Evolutionary conservation across 495 filamentous ascomycete species (phyloP), one percentile per base, ranked within the genome.

Genomic region (Penicillium nucicola): DNA sequence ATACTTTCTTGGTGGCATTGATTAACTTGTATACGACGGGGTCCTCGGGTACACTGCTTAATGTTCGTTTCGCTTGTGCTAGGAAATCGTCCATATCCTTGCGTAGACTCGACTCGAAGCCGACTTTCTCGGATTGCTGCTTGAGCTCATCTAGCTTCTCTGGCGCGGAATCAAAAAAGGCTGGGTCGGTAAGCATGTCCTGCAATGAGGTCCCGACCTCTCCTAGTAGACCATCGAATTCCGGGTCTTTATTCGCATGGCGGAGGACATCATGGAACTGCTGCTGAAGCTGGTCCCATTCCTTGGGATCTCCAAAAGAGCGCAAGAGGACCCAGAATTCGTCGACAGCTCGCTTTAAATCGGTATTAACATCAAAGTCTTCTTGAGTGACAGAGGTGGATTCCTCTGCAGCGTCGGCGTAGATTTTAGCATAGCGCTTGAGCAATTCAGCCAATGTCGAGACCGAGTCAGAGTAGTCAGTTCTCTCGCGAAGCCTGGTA

Each of bases 381-480:
- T 88, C 81, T 47, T 87, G 77, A 1, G 84, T 77, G 2, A 82
- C 71, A 15, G 77, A 72, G 8, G 84, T 69, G 0, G 87, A 78
- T 19, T 87, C 72, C 37, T 85, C 79, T 3, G 81, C 79, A 3
- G 84, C 86, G 48, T 79, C 82, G 4, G 89, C 85, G 63, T 96
- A 96, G 11, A 84, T 69, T 53, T 82, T 76, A 22, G 84, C 86
- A 60, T 96, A 96, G 30, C 84, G 81, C 58, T 89, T 83, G 37
- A 96, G 75, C 37, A 97, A 74, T 3, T 86, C 69, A 4, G 82
- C 79, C 34, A 97, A 60, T 0, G 87, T 92, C 2, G 87, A 85
- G 4, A 96, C 89, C 0, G 90, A 95, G 46, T 95, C 85, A 0
- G 84, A 82, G 62, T 96, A 96, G 58, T 95, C 89, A 19, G 77